Evolutionary conservation across 148 eudicot genomes (phyloP).

Genomic region (Pouteria glomerata): DNA sequence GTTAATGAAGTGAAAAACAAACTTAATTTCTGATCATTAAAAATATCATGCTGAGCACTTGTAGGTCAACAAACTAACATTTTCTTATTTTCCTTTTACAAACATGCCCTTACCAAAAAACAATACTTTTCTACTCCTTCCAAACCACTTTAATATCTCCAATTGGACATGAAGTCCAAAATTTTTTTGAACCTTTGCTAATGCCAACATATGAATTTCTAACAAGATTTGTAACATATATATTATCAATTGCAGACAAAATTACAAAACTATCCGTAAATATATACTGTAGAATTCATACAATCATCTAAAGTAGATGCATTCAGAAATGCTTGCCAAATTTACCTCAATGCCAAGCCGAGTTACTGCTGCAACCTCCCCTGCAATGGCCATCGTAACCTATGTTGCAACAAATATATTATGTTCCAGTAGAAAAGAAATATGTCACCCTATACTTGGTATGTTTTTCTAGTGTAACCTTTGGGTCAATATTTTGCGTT

Average conservation of each 20-base stretch:
- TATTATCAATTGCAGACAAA: not conserved
- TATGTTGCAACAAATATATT: conserved; percentile 20
- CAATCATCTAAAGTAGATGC: not conserved
- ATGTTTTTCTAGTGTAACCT: conserved; percentile 36
- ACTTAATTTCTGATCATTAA: not conserved
- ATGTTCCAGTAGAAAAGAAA: not conserved
- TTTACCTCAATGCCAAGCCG: conserved; percentile 92
- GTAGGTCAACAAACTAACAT: not conserved
- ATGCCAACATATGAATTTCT: not conserved
- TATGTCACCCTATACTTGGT: not conserved
- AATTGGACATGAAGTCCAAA: not conserved
- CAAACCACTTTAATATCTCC: not conserved
- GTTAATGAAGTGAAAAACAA: not conserved
- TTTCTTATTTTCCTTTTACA: not conserved
- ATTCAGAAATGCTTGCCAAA: not conserved
- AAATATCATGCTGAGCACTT: not conserved
- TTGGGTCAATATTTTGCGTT: conserved; percentile 85
- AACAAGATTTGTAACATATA: not conserved
- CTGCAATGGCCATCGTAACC: conserved; percentile 94
- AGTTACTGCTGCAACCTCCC: conserved; percentile 94
- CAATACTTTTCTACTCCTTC: not conserved
- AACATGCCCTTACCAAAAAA: not conserved
- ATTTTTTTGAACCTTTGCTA: not conserved
- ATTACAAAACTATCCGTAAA: not conserved
- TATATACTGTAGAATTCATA: not conserved